Conservation (phyloP, 768 basidiomycete species). For the Filobasidium wieringae region DNA sequence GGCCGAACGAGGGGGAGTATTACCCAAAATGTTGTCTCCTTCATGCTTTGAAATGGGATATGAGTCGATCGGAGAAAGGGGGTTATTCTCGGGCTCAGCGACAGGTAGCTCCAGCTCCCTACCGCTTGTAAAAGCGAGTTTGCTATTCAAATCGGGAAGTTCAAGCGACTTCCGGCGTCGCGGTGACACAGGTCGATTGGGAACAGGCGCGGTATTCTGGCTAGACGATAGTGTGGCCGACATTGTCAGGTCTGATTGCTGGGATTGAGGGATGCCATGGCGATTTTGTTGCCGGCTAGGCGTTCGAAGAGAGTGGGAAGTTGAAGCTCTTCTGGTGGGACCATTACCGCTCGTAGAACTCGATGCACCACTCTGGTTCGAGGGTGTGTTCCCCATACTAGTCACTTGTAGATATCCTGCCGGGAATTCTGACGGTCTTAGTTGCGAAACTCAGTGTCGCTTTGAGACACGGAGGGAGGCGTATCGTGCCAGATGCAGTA, state of each 20-base stretch:
- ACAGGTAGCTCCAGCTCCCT: conserved; percentile 11
- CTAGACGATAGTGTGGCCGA: not conserved
- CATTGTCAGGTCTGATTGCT: not conserved
- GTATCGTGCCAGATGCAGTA: too few relatives aligned
- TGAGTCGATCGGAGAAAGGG: not conserved
- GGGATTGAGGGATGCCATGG: not conserved
- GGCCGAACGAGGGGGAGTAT: not conserved
- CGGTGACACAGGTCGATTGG: conserved; percentile 32
- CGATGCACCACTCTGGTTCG: not conserved
- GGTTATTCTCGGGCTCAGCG: conserved; percentile 18
- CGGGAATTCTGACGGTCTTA: too few relatives aligned
- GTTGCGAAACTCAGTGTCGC: too few relatives aligned
- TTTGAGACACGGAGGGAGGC: too few relatives aligned
- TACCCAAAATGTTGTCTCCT: not conserved
- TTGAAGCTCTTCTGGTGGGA: not conserved
- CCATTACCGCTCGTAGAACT: not conserved
- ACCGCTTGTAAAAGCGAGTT: conserved; percentile 27
- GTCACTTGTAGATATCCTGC: not conserved
- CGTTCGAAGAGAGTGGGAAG: not conserved
- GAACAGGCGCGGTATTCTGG: conserved; percentile 19
- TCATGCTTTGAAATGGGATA: not conserved
- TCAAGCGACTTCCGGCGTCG: conserved; percentile 37
- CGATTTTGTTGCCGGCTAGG: not conserved
- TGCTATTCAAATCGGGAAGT: conserved; percentile 35
- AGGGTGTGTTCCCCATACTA: not conserved